These are phyloP conservation scores for Babjeviella inositovora DNA, from an alignment of 805 yeast genomes.

Conservation along the genomic window DNA sequence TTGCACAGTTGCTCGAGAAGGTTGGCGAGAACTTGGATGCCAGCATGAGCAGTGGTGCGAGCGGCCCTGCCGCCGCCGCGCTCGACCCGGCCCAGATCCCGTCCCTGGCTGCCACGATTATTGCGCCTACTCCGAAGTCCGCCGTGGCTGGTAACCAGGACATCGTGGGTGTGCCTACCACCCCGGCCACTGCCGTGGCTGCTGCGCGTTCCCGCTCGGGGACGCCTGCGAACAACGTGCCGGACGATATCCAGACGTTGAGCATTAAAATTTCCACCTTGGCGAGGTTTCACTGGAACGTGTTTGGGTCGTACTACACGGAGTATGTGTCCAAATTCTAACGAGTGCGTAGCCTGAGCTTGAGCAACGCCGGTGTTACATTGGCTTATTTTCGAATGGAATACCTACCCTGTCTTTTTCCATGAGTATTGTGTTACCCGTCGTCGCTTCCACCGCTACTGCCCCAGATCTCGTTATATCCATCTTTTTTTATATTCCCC, in stretches of 20 bases:
- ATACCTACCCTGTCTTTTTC: no score
- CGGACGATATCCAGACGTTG: conserved; percentile 39
- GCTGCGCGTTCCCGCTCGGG: conserved; percentile 4
- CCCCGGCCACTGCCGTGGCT: conserved; percentile 3
- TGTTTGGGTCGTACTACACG: conserved; percentile 57
- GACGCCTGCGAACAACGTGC: conserved; percentile 5
- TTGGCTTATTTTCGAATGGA: no score
- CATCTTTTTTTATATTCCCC: no score
- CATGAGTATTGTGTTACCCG: no score
- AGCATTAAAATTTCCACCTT: conserved; percentile 48
- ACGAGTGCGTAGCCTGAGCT: no score
- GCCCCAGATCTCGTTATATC: no score
- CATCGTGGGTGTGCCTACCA: conserved; percentile 1
- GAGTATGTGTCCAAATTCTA: no score
- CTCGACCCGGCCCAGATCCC: background rate
- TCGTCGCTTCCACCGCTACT: no score
- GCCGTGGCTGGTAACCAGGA: conserved; percentile 2
- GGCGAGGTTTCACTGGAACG: conserved; percentile 70
- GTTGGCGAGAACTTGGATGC: conserved; percentile 11
- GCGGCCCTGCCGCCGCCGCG: conserved; percentile 1
- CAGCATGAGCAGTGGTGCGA: conserved; percentile 5
- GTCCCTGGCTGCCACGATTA: conserved; percentile 3
- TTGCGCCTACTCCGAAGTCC: conserved; percentile 1
- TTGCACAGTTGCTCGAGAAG: conserved; percentile 25
- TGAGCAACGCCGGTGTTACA: no score